Evolutionary conservation across 2,329 filamentous ascomycete species (phyloP).

Genomic region (Ceratocystis smalleyi): DNA sequence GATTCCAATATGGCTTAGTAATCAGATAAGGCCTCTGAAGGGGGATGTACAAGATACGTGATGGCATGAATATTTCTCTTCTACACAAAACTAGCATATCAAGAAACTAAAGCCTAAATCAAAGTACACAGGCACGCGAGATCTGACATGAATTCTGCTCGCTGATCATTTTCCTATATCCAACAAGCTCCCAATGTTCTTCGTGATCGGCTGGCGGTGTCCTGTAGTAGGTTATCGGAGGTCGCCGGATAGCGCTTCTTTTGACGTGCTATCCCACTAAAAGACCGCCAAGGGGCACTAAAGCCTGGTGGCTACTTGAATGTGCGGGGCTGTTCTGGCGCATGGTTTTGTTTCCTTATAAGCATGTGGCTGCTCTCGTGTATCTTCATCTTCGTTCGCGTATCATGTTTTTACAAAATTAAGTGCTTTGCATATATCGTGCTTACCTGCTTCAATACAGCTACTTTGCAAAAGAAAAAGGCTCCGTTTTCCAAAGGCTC

Average conservation of each 20-base stretch:
- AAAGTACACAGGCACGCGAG: too few relatives aligned
- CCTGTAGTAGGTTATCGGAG: conserved; percentile 10
- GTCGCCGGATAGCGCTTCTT: conserved; percentile 16
- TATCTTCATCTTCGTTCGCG: too few relatives aligned
- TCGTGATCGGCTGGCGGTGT: background rate
- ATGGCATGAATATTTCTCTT: background rate
- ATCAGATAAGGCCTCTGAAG: background rate
- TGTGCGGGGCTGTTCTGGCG: background rate
- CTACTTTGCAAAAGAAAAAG: background rate
- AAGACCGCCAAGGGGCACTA: background rate
- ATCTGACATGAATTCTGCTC: too few relatives aligned
- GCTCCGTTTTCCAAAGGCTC: background rate
- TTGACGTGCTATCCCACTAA: background rate
- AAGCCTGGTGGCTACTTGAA: background rate
- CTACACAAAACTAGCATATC: too few relatives aligned
- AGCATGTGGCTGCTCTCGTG: background rate
- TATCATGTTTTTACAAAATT: background rate
- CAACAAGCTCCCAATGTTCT: background rate
- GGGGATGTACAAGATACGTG: background rate
- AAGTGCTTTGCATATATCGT: background rate
- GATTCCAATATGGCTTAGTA: conserved; percentile 14
- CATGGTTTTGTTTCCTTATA: background rate
- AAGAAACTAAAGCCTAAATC: too few relatives aligned
- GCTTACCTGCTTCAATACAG: background rate
- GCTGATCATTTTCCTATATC: too few relatives aligned